Percentiles rank a stretch among this genome's conserved stretches.
phyloP scores from a whole-genome alignment of 495 filamentous ascomycete genomes.

The Hyphodiscus hymeniophilus region DNA sequence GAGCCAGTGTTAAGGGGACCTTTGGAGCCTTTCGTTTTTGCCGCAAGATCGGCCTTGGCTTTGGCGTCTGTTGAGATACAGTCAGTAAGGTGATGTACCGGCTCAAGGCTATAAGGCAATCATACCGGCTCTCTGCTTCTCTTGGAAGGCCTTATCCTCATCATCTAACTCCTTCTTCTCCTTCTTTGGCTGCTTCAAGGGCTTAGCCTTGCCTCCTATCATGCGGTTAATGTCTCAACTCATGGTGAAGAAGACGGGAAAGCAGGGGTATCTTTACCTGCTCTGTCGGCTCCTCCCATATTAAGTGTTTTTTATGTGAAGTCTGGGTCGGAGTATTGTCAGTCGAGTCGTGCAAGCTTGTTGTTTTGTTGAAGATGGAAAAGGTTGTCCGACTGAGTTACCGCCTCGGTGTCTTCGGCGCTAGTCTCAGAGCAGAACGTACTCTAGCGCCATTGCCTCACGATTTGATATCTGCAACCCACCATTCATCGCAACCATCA shows the following conservation, averaged over 20 bases:
- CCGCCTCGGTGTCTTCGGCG: neutral
- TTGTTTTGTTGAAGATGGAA: neutral
- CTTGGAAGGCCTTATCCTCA: slow-evolving; percentile 64
- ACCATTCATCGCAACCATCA: neutral
- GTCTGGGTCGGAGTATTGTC: slow-evolving; percentile 1
- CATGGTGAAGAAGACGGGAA: neutral
- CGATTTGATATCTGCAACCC: neutral
- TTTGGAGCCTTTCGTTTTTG: slow-evolving; percentile 48
- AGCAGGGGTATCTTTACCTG: slow-evolving; percentile 25
- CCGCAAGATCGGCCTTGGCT: slow-evolving; percentile 64
- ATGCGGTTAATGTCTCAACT: slow-evolving; percentile 4
- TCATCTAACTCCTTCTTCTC: slow-evolving; percentile 63
- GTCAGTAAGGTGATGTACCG: neutral
- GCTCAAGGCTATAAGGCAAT: neutral
- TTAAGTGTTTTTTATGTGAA: slow-evolving; percentile 4
- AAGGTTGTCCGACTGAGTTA: slow-evolving; percentile 4
- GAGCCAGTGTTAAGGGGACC: slow-evolving; percentile 60
- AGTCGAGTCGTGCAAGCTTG: neutral
- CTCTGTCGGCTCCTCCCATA: slow-evolving; percentile 32
- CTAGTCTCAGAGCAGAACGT: neutral
- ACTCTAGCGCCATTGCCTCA: slow-evolving; percentile 1
- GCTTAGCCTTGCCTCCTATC: slow-evolving; percentile 77
- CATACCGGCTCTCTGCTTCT: slow-evolving; percentile 66
- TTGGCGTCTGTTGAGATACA: slow-evolving; percentile 51
- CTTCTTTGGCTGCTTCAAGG: slow-evolving; percentile 76